These are phyloP conservation scores for Polygonum maritimum DNA, from an alignment of 148 eudicot genomes.

Conservation along the genomic window DNA sequence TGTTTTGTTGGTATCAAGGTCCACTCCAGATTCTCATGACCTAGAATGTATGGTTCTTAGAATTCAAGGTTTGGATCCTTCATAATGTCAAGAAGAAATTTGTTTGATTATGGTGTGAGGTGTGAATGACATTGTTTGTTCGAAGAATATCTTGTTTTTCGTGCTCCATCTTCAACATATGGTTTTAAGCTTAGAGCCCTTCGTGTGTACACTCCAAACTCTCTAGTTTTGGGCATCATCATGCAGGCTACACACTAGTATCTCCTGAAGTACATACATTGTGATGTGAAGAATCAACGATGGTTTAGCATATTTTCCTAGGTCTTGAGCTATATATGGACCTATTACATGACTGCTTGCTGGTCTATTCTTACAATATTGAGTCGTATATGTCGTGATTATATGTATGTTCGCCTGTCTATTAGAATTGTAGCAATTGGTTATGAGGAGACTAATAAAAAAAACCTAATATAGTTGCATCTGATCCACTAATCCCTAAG, in stretches of 20 bases:
- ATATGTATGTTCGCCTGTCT: background rate
- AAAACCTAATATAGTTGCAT: background rate
- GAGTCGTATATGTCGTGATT: background rate
- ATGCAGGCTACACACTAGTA: background rate
- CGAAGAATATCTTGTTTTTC: too few relatives aligned
- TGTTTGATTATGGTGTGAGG: background rate
- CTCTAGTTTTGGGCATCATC: background rate
- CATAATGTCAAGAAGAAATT: background rate
- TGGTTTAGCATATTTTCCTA: background rate
- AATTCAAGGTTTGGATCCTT: background rate
- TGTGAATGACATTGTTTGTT: background rate
- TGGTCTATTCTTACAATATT: background rate
- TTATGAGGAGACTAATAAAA: background rate
- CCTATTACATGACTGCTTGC: background rate
- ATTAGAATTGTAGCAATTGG: background rate
- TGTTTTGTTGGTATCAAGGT: background rate
- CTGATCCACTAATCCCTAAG: background rate
- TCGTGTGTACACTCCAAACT: background rate
- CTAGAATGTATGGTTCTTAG: background rate
- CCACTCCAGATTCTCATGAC: conserved; percentile 1
- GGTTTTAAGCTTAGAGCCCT: background rate
- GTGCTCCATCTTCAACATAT: background rate
- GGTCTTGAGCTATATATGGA: background rate
- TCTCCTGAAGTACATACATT: background rate
- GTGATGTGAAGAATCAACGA: background rate